A percentile compares a stretch with the other conserved stretches of the same genome.
Evolutionary conservation across 1,284 basidiomycete genomes (phyloP).

Genomic region (Melanopsichium pennsylvanicum): DNA sequence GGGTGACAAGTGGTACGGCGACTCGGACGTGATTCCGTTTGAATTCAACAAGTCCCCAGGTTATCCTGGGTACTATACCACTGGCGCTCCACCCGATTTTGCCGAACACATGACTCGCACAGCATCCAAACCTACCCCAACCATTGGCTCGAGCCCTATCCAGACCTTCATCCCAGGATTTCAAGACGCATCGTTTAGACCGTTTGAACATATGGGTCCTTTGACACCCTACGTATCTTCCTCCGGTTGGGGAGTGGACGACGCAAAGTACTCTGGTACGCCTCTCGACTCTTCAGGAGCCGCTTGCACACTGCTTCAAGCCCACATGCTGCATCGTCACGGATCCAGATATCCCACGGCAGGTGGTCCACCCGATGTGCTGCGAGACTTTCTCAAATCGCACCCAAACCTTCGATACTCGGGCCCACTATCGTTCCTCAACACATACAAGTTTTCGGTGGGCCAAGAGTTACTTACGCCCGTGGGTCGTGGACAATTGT

Average conservation of each 20-base stretch:
- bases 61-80: slow-evolving; percentile 56
- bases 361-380: slow-evolving; percentile 25
- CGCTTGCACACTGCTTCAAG: slow-evolving; percentile 53
- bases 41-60: slow-evolving; percentile 57
- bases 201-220: slow-evolving; percentile 64
- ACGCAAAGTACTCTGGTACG: slow-evolving; percentile 50
- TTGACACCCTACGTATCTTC: slow-evolving; percentile 60
- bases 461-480: slow-evolving; percentile 61
- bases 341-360: slow-evolving; percentile 60
- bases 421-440: slow-evolving; percentile 55
- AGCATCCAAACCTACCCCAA: slow-evolving; percentile 25
- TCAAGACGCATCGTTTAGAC: slow-evolving; percentile 45
- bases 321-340: slow-evolving; percentile 62
- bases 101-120: slow-evolving; percentile 58
- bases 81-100: slow-evolving; percentile 51
- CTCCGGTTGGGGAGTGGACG: slow-evolving; percentile 55
- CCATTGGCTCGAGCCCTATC: slow-evolving; percentile 53
- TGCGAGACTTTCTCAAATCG: slow-evolving; percentile 29
- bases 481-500: slow-evolving; percentile 58
- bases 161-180: slow-evolving; percentile 54
- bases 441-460: slow-evolving; percentile 52
- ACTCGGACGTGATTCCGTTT: slow-evolving; percentile 26
- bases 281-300: slow-evolving; percentile 18
- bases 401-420: slow-evolving; percentile 33
- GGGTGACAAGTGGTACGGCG: slow-evolving; percentile 50